Conservation (phyloP, 164 flowering plant species). For the Malania oleifera region DNA sequence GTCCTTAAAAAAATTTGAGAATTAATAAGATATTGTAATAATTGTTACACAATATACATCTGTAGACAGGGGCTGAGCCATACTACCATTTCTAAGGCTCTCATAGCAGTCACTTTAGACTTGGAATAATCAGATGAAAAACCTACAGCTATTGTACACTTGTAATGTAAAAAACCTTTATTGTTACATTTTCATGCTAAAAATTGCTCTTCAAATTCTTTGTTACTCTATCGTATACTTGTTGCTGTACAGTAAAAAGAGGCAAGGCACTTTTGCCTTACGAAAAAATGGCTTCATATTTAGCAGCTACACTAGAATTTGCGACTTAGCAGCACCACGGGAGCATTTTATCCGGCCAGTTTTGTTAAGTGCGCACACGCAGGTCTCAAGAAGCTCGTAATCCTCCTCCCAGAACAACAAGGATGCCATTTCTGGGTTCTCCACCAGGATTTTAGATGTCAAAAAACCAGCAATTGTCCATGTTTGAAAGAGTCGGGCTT, state of each 20-base stretch:
- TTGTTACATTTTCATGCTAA: background rate
- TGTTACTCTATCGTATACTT: background rate
- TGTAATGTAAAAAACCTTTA: too few relatives aligned
- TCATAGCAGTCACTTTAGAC: too few relatives aligned
- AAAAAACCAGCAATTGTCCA: slow-evolving; percentile 4
- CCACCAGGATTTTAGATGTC: slow-evolving; percentile 4
- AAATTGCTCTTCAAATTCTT: background rate
- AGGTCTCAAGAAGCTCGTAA: slow-evolving; percentile 1
- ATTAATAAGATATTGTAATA: too few relatives aligned
- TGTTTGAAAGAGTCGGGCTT: slow-evolving; percentile 6
- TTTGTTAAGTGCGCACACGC: background rate
- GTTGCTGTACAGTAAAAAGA: slow-evolving; percentile 17
- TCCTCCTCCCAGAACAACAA: slow-evolving; percentile 3
- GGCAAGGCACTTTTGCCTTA: background rate
- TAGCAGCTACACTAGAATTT: background rate
- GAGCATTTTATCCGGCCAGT: background rate
- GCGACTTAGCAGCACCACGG: slow-evolving; percentile 4
- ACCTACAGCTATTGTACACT: too few relatives aligned
- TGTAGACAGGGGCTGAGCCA: too few relatives aligned
- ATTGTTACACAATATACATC: background rate
- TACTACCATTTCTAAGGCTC: too few relatives aligned
- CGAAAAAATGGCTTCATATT: background rate
- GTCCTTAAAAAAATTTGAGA: too few relatives aligned
- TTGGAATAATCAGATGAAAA: too few relatives aligned
- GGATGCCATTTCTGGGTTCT: slow-evolving; percentile 15